Base-by-base conservation (phyloP, 2,329 filamentous ascomycete genomes). In the Arthrobotrys sinensis region DNA sequence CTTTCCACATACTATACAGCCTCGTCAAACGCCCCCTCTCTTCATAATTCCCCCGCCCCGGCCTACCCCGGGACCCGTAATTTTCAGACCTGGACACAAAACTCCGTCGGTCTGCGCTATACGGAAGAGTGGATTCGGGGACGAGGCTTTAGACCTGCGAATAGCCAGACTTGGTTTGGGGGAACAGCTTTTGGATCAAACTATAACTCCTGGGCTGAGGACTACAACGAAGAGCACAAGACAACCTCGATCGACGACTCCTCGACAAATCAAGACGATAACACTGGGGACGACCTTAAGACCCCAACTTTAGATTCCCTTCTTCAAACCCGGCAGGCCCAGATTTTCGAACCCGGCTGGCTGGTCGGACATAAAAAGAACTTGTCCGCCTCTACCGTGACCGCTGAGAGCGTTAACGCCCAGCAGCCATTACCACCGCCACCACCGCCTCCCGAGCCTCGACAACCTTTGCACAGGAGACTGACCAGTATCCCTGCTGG, bases 51-150 rank as follows among this genome's bases (percentile, higher is more conserved):
- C 34, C 76, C 76, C 45, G 67, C 67, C 5, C 62, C 67, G 45
- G 52, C 52, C 40, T 19, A 40, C 53, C 46, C 69, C 11, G 63
- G 53, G 38, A 36, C 45, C 10, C 68, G 76, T 46, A 66, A 79
- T 10, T 52, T 70, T n/a, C 53, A 64, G n/a, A 73, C 68, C 36
- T 73, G 76, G 69, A 75, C 70, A 38, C 69, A 79, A 38, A 73
- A 46, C 55, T 62, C 62, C 34, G 63, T 64, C 38, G 76, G 76
- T 14, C 45, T 69, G 28, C 64, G 66, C 46, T 79, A 79, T 50
- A 70, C 76, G n/a, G 76, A 79, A 46, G 76, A 79, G 76, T 79
- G 76, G 76, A 52, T 79, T 19, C 76, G 76, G 28, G 76, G 69
- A 45, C 57, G 69, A 60, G 76, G 76, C 40, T 79, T 73, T 62